Evolutionary conservation across 306 rosid genomes (phyloP).

Genomic region (Pueraria montana): DNA sequence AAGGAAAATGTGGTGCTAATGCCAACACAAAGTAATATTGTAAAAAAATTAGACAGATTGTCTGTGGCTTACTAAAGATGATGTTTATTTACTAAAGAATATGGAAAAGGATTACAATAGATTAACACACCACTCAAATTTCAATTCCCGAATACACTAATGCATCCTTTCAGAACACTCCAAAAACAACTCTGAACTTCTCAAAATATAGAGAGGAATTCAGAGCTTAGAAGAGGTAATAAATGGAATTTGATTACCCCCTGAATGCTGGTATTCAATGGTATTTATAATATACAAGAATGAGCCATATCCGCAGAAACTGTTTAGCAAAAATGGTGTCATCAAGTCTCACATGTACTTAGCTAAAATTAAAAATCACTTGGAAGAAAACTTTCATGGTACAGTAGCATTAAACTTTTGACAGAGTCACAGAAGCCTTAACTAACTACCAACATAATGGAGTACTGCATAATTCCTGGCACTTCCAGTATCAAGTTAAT

Average conservation of each 20-base stretch:
- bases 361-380: not conserved
- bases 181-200: not conserved
- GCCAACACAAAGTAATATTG: not conserved
- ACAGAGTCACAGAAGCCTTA: not conserved
- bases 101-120: not conserved
- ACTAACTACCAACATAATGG: not conserved
- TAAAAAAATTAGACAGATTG: not conserved
- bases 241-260: not conserved
- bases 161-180: not conserved
- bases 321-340: not conserved
- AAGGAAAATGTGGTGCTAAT: not conserved
- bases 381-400: not conserved
- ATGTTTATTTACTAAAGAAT: not conserved
- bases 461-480: not conserved
- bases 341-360: not conserved
- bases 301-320: not conserved
- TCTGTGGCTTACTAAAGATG: not conserved
- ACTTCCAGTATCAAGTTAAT: not conserved
- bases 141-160: not conserved
- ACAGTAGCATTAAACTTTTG: not conserved
- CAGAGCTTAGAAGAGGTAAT: not conserved
- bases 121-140: not conserved
- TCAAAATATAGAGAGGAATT: not conserved
- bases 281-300: not conserved
- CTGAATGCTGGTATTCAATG: not conserved